phyloP scores from a whole-genome alignment of 2,329 filamentous ascomycete genomes.

The Talaromyces islandicus region DNA sequence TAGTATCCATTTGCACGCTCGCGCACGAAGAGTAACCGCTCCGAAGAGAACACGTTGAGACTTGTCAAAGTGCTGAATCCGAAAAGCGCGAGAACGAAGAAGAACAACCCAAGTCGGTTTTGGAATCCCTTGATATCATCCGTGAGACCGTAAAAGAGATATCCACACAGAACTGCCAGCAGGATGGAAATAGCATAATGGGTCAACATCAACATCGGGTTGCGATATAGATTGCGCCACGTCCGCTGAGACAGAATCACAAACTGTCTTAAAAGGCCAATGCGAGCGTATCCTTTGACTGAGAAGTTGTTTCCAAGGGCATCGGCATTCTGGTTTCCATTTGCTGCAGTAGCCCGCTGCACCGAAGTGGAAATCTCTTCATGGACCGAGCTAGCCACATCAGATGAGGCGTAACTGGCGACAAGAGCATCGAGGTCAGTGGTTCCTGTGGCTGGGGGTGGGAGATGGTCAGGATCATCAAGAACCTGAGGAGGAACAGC shows the following conservation, averaged over 20 bases:
- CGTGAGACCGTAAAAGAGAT: slow-evolving; percentile 91
- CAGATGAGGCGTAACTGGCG: slow-evolving; percentile 66
- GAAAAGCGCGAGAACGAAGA: slow-evolving; percentile 92
- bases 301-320: slow-evolving; percentile 35
- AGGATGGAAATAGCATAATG: slow-evolving; percentile 97
- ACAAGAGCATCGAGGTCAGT: slow-evolving; percentile 82
- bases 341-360: slow-evolving; percentile 57
- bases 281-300: slow-evolving; percentile 70
- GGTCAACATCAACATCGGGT: slow-evolving; percentile 96
- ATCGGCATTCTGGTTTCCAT: slow-evolving; percentile 57
- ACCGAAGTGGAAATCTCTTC: slow-evolving; percentile 74
- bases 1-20: slow-evolving; percentile 98
- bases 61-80: slow-evolving; percentile 95
- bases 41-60: slow-evolving; percentile 85
- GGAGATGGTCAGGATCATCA: slow-evolving; percentile 63
- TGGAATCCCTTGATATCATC: slow-evolving; percentile 97
- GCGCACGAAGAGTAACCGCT: slow-evolving; percentile 83
- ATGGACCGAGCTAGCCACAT: slow-evolving; percentile 66
- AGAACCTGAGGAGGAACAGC: slow-evolving; percentile 54
- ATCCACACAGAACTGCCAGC: slow-evolving; percentile 88
- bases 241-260: slow-evolving; percentile 82
- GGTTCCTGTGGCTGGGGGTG: slow-evolving; percentile 53
- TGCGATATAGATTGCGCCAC: slow-evolving; percentile 95
- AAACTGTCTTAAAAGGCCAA: slow-evolving; percentile 78
- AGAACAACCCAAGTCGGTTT: slow-evolving; percentile 93